Evolutionary conservation across 2,329 filamentous ascomycete genomes (phyloP), one percentile per base, ranked within the genome.

Genomic region (Clonostachys chloroleuca): DNA sequence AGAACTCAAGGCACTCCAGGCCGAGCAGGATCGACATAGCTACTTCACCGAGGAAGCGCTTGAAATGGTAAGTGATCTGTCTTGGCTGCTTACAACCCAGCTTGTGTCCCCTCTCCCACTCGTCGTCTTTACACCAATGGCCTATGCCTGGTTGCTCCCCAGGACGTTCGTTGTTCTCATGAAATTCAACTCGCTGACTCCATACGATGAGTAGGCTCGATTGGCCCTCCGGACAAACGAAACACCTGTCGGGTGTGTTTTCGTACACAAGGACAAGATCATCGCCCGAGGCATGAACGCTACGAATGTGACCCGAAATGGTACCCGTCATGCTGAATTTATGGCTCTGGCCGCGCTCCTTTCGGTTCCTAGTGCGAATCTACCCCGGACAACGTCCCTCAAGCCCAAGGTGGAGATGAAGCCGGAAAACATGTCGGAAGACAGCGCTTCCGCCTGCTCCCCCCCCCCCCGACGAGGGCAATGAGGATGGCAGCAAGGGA

Each of bases 271-370:
- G 30, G 85, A 83, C 54, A 76, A 82, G 55, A 78, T 96, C 53
- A 91, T 99, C 54, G 92, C 89, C 40, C 81, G 80, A 52, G 94
- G 94, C 52, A 96, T 96, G 88, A 99, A 99, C 59, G 94, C 95
- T 53, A 99, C 94, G 46, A 99, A 96, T 59, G 78, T 88, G 56
- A 94, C 88, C 24, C 83, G 92, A 43, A 84, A 95, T 72, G 94
- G 94, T 41, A 97, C 94, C 42, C 84, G 92, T 24, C 94, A 99
- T 66, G 94, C 94, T 41, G 94, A 99, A 65, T 95, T 97, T 61
- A 85, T 97, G 68, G 94, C 92, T 43, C 77, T 99, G 42, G 73
- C 71, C 16, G 75, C 80, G 17, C 64, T 82, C 12, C 63, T 80
- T 35, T 77, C 76, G 13, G 69, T 70, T 42, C 62, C 65, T 1